Base-by-base conservation (phyloP, 352 stramenopile genomes). In the Pythium chondricola region DNA sequence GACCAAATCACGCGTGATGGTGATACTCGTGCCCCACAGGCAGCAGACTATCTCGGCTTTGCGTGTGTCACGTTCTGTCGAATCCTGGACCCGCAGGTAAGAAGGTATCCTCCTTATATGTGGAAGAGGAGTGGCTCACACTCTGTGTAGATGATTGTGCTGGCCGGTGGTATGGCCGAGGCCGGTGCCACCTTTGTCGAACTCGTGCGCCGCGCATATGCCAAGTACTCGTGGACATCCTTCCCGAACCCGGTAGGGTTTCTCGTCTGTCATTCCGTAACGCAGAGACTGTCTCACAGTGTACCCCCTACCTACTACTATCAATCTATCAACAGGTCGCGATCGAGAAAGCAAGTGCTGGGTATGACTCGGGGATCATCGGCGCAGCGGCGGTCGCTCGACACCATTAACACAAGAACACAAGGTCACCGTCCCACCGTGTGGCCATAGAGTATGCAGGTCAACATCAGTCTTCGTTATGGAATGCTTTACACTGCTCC, bases 361-460 rank as follows among this genome's bases (percentile, higher is more conserved):
- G 82, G n/a, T 93, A 93, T 56, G 71, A 90, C 58, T 83, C 79
- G 14, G 82, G 82, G 4, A 87, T 93, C 58, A 84, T 93, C 40
- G 82, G 82, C 29, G 79, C 77, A 3, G 82, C 75, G 7, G 77
- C 77, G 18, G 48, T 46, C 26, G 48, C 40, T 30, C 48, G 48
- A 26, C 44, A 27, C 2, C 43, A 58, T 25, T 51, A 48, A 30
- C 20, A 31, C 18, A 24, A 24, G n/a, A 7, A 25, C 8, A 35
- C 17, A 3, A 18, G 2, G 9, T 37, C 16, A 4, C 25, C 26
- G 42, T 27, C 36, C 16, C 16, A 14, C 21, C 24, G n/a, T n/a
- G n/a, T n/a, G n/a, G n/a, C n/a, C n/a, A n/a, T n/a, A n/a, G n/a
- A n/a, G n/a, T n/a, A n/a, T n/a, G n/a, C n/a, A n/a, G n/a, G n/a